Evolutionary conservation across 441 rosid genomes (phyloP), one percentile per base, ranked within the genome.

Genomic region (Theobroma grandiflorum): DNA sequence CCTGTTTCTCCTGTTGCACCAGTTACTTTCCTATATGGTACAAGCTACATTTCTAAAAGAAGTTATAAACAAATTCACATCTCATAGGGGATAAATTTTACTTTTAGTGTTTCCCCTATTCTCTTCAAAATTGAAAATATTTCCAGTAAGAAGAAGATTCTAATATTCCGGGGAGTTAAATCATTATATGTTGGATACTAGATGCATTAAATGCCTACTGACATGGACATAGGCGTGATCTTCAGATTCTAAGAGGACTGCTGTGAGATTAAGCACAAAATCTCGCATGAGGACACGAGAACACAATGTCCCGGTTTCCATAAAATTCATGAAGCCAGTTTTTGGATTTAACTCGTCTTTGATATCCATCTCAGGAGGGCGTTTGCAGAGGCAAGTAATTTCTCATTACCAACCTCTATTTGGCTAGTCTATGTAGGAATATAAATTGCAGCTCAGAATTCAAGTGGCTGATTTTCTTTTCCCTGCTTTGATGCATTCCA

Each of bases 21-120:
- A 3, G 84, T 87, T 58, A 90, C 98, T 86, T 95, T 96, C 82
- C 98, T 96, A 61, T 96, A 88, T 63, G 98, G 99, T 94, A 84
- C 75, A 40, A 33, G 3, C 68, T 65, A 20, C 79, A 62, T 31
- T 79, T 70, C 47, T 75, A 55, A 22, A 53, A 63, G 74, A 79
- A 63, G 15, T 38, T 49, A 18, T 26, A 63, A 52, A 58, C 38
- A 63, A 40, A n/a, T 37, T 49, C 35, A 71, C 55, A 68, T 50
- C 78, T 65, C 14, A 7, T 33, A 22, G 53, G 37, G 57, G 37
- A 77, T 20, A 16, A 49, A 40, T 3, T 50, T 50, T 67, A 65
- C 15, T 64, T 40, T 74, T 16, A 8, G 4, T 16, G 2, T 31
- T 72, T 65, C 53, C 12, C 5, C 47, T 20, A 26, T 53, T 57